Evolutionary conservation across 352 stramenopile genomes (phyloP).

Genomic region (Globisporangium rhizosaccharum): DNA sequence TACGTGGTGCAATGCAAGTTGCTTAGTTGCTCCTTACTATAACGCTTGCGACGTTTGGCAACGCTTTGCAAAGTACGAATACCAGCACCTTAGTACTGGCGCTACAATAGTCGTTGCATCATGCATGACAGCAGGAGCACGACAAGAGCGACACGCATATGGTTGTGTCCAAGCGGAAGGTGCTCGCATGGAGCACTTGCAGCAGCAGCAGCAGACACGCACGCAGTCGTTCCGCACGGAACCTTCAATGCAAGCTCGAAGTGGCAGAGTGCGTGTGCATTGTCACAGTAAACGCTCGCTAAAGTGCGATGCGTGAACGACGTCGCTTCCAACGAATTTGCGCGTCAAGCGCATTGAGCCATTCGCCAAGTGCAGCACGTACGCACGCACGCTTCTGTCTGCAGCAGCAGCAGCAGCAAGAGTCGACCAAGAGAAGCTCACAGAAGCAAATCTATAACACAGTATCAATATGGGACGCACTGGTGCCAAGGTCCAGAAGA

Average conservation of each 20-base stretch:
- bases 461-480: slow-evolving; percentile 55
- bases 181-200: too few relatives aligned
- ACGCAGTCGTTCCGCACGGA: not conserved
- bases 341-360: slow-evolving; percentile 6
- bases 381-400: not conserved
- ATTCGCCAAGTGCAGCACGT: slow-evolving; percentile 1
- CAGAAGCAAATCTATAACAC: not conserved
- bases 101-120: too few relatives aligned
- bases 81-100: too few relatives aligned
- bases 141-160: too few relatives aligned
- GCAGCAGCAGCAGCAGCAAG: not conserved
- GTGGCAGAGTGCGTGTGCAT: too few relatives aligned
- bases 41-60: too few relatives aligned
- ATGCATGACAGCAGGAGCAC: too few relatives aligned
- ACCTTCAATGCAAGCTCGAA: not conserved
- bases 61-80: too few relatives aligned
- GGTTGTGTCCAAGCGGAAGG: too few relatives aligned
- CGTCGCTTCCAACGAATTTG: slow-evolving; percentile 7
- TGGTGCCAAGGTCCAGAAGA: slow-evolving; percentile 68
- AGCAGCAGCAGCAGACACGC: not conserved
- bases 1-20: not conserved
- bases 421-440: not conserved
- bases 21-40: too few relatives aligned
- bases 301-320: slow-evolving; percentile 3
- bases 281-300: not conserved